These are phyloP conservation scores for Cyclanthera cordifolia DNA, from an alignment of 306 rosid genomes.

Conservation along the genomic window DNA sequence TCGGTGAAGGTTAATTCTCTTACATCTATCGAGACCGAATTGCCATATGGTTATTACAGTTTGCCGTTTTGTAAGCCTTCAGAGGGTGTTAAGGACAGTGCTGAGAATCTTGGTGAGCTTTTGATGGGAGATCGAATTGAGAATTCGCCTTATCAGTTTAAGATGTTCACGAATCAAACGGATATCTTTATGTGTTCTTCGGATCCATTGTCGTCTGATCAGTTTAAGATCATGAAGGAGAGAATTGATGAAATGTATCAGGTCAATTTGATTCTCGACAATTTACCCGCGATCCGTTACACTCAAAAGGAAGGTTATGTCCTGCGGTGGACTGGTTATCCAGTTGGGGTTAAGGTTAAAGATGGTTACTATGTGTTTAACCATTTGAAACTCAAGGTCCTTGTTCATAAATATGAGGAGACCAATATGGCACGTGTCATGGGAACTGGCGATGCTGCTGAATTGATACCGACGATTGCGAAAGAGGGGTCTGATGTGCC, in stretches of 20 bases:
- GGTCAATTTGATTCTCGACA: constrained; percentile 41
- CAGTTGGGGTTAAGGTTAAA: constrained; percentile 55
- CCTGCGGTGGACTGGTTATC: constrained; percentile 60
- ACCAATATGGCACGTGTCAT: constrained; percentile 50
- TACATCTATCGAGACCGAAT: constrained; percentile 57
- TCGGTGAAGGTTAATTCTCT: constrained; percentile 58
- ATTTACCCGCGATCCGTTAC: constrained; percentile 53
- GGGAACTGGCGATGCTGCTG: constrained; percentile 68
- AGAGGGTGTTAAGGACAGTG: constrained; percentile 55
- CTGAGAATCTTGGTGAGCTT: constrained; percentile 65
- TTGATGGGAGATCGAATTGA: constrained; percentile 68
- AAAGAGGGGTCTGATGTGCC: constrained; percentile 35
- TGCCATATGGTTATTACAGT: constrained; percentile 56
- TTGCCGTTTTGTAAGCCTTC: constrained; percentile 50
- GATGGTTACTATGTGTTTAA: constrained; percentile 52
- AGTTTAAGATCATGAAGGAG: constrained; percentile 48
- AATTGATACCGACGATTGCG: constrained; percentile 39
- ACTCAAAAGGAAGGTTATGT: constrained; percentile 48
- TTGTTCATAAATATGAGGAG: constrained; percentile 61
- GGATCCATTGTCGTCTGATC: constrained; percentile 31
- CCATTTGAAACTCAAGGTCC: constrained; percentile 53
- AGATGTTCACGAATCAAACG: constrained; percentile 42
- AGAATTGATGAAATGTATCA: constrained; percentile 68
- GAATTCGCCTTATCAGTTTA: constrained; percentile 51
- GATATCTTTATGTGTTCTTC: constrained; percentile 40